phyloP scores from a whole-genome alignment of 1,139 yeast genomes.

The Kodamaea sp. region DNA sequence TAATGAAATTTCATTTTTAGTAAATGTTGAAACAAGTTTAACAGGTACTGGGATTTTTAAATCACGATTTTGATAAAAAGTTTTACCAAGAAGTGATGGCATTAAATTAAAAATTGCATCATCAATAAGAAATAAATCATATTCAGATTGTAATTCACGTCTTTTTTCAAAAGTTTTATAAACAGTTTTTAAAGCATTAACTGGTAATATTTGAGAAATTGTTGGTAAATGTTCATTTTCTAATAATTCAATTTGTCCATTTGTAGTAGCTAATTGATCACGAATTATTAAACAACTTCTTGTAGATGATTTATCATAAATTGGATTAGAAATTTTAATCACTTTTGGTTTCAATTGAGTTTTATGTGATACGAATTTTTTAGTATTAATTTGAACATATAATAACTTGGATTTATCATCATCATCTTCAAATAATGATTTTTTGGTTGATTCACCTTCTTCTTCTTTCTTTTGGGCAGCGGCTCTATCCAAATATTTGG shows the following conservation, averaged over 20 bases:
- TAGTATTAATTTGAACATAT: slow-evolving; percentile 60
- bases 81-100: slow-evolving; percentile 81
- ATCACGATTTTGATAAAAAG: slow-evolving; percentile 55
- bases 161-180: slow-evolving; percentile 69
- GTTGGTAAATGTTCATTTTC: slow-evolving; percentile 53
- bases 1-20: slow-evolving; percentile 46
- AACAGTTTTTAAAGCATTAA: slow-evolving; percentile 58
- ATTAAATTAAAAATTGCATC: slow-evolving; percentile 74
- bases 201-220: slow-evolving; percentile 48
- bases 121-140: slow-evolving; percentile 78
- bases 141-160: slow-evolving; percentile 56
- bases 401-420: slow-evolving; percentile 52
- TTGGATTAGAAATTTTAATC: slow-evolving; percentile 51
- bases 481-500: slow-evolving; percentile 34
- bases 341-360: slow-evolving; percentile 72
- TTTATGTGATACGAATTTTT: slow-evolving; percentile 58
- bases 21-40: slow-evolving; percentile 39
- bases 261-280: slow-evolving; percentile 56
- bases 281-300: slow-evolving; percentile 71
- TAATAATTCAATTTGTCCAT: slow-evolving; percentile 57
- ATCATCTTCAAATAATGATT: slow-evolving; percentile 37
- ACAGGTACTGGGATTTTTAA: slow-evolving; percentile 72
- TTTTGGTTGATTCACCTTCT: slow-evolving; percentile 25
- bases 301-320: slow-evolving; percentile 43
- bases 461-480: slow-evolving; percentile 16